Conservation (phyloP, 2,329 filamentous ascomycete species). For the Pseudogymnoascus sp. region DNA sequence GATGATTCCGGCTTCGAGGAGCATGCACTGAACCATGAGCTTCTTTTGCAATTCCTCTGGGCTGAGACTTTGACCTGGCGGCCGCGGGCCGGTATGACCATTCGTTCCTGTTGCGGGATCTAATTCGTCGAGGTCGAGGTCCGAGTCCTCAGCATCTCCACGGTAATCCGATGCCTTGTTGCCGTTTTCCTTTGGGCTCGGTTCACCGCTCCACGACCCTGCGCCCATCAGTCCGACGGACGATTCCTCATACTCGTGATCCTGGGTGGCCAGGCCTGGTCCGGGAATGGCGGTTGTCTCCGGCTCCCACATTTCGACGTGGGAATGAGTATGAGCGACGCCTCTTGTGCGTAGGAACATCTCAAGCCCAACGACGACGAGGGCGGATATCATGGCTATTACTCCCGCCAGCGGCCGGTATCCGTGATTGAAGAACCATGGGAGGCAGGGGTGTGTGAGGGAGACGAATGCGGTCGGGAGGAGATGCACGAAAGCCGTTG, state of each 20-base stretch:
- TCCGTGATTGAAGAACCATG: constrained; percentile 68
- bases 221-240: constrained; percentile 50
- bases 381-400: constrained; percentile 73
- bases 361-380: constrained; percentile 76
- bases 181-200: constrained; percentile 35
- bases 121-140: constrained; percentile 55
- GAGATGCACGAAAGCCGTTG: constrained; percentile 73
- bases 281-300: neutral
- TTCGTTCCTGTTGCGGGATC: constrained; percentile 34
- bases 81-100: constrained; percentile 19
- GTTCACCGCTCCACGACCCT: constrained; percentile 49
- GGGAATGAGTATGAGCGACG: constrained; percentile 53
- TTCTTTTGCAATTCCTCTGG: constrained; percentile 52
- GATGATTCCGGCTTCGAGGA: constrained; percentile 75
- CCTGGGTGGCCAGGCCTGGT: constrained; percentile 31
- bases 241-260: constrained; percentile 29
- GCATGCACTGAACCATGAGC: constrained; percentile 65
- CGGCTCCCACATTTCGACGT: constrained; percentile 28
- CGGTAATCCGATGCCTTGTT: constrained; percentile 27
- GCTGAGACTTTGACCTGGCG: constrained; percentile 16
- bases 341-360: constrained; percentile 75
- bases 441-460: constrained; percentile 58
- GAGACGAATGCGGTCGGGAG: constrained; percentile 54
- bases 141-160: constrained; percentile 40
- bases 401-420: constrained; percentile 75